Conservation (phyloP, 345 rosid species). For the Syzygium aqueum region DNA sequence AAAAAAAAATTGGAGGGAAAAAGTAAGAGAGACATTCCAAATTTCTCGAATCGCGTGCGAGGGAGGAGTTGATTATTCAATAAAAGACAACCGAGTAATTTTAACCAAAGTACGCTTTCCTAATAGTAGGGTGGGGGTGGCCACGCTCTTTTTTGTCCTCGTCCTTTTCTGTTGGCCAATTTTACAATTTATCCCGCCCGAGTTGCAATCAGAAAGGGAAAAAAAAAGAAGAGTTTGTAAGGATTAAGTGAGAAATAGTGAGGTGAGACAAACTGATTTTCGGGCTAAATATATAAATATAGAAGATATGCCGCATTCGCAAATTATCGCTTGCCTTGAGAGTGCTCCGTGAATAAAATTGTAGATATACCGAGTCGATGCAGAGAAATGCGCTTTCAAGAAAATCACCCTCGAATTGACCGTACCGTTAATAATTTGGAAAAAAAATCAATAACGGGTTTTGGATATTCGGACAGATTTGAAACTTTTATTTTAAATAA, state of each 20-base stretch:
- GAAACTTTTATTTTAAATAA: background rate
- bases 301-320: background rate
- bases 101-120: background rate
- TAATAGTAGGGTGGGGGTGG: background rate
- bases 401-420: background rate
- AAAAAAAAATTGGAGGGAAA: background rate
- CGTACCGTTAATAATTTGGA: background rate
- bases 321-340: background rate
- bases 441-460: background rate
- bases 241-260: background rate
- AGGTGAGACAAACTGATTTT: background rate
- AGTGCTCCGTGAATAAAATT: background rate
- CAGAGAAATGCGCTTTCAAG: fast-evolving
- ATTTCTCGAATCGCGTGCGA: background rate
- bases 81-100: background rate
- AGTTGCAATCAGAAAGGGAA: background rate
- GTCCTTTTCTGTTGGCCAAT: background rate
- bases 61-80: background rate
- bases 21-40: background rate
- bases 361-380: background rate
- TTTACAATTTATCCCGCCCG: background rate
- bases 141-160: background rate
- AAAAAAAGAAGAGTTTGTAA: background rate
- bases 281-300: background rate
- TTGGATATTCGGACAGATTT: background rate